Percentiles rank a stretch among this genome's conserved stretches.
These are phyloP conservation scores for Takakia lepidozioides DNA, from an alignment of 225 moss, liverwort and hornwort species.

Conservation along the genomic window DNA sequence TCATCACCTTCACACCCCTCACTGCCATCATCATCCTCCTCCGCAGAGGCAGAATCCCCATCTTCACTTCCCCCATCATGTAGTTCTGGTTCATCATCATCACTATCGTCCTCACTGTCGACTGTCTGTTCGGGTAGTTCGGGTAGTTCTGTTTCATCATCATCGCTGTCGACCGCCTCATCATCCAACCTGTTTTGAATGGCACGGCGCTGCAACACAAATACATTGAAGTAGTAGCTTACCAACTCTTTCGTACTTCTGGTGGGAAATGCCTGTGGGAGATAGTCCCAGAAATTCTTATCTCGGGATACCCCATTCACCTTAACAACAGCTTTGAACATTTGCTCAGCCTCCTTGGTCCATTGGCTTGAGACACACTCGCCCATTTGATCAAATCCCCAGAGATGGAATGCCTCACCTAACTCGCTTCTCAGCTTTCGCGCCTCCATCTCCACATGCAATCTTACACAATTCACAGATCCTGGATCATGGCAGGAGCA, in stretches of 20 bases:
- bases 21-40: slow-evolving; percentile 17
- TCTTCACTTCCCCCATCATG: slow-evolving; percentile 67
- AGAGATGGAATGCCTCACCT: slow-evolving; percentile 55
- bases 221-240: slow-evolving; percentile 88
- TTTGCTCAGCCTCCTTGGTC: slow-evolving; percentile 65
- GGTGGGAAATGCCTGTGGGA: slow-evolving; percentile 52
- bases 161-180: slow-evolving; percentile 71
- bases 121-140: too few species aligned
- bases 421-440: slow-evolving; percentile 36
- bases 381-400: slow-evolving; percentile 84
- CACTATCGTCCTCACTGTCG: too few species aligned
- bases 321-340: too few species aligned
- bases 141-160: slow-evolving; percentile 64
- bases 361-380: slow-evolving; percentile 54
- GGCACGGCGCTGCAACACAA: slow-evolving; percentile 59
- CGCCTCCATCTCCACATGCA: slow-evolving; percentile 41
- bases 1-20: slow-evolving; percentile 23
- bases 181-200: slow-evolving; percentile 69
- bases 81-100: too few species aligned
- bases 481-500: slow-evolving; percentile 54
- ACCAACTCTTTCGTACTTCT: slow-evolving; percentile 59
- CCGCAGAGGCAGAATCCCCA: slow-evolving; percentile 49
- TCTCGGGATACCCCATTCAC: too few species aligned
- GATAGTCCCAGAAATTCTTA: too few species aligned
- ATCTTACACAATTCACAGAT: slow-evolving; percentile 61